Evolutionary conservation across 768 basidiomycete genomes (phyloP).

Genomic region (Trametes villosa): DNA sequence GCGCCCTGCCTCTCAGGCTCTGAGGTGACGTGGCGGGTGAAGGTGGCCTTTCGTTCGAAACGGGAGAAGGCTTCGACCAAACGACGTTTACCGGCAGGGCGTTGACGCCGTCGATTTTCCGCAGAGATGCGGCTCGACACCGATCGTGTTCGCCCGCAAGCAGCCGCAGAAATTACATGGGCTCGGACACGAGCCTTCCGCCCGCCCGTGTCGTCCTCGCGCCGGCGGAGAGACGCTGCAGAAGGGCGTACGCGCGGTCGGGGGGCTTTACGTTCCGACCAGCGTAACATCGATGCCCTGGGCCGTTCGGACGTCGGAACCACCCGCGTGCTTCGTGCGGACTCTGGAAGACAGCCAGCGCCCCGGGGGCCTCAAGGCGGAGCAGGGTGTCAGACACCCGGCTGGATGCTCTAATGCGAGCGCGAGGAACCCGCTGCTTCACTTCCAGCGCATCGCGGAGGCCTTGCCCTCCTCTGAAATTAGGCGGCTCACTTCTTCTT

Average conservation of each 20-base stretch:
- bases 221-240: neutral
- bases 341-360: neutral
- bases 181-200: constrained; percentile 1
- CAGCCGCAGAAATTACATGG: neutral
- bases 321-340: neutral
- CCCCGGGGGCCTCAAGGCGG: neutral
- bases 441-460: constrained; percentile 4
- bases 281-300: neutral
- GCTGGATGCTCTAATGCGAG: neutral
- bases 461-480: neutral
- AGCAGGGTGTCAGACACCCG: neutral
- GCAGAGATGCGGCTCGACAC: neutral
- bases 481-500: constrained; percentile 2
- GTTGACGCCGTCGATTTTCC: constrained; percentile 6
- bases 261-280: neutral
- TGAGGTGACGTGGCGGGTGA: constrained; percentile 1
- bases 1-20: neutral
- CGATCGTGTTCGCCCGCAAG: neutral
- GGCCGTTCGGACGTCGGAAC: no score
- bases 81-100: neutral
- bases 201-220: neutral
- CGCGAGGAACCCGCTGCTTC: constrained; percentile 4
- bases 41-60: neutral
- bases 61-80: neutral
- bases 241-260: neutral